Conservation (phyloP, 2,329 filamentous ascomycete species). For the Esteya vermicola region DNA sequence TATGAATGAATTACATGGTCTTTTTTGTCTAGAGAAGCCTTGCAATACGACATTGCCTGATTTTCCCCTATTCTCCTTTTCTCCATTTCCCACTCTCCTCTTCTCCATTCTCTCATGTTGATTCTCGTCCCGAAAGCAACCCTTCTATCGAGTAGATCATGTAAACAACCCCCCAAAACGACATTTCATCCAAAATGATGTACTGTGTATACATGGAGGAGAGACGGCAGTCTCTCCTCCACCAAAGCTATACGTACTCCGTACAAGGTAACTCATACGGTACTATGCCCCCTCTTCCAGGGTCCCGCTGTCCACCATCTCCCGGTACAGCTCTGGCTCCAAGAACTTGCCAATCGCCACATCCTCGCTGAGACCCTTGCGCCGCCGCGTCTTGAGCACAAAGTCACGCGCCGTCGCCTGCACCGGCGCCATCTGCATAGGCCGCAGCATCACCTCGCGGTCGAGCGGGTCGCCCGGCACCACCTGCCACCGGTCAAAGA, state of each 20-base stretch:
- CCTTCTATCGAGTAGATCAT: no score
- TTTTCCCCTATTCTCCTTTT: no score
- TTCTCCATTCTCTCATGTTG: not conserved
- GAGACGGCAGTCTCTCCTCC: no score
- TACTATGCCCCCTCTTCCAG: slow-evolving; percentile 1
- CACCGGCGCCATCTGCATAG: slow-evolving; percentile 74
- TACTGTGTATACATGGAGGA: no score
- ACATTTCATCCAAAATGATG: no score
- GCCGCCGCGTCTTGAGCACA: slow-evolving; percentile 82
- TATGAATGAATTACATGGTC: no score
- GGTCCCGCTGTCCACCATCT: slow-evolving; percentile 44
- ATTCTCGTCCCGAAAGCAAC: not conserved
- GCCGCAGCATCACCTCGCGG: slow-evolving; percentile 64
- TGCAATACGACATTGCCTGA: no score
- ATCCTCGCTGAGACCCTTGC: slow-evolving; percentile 91
- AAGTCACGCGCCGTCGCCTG: slow-evolving; percentile 91
- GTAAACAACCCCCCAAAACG: no score
- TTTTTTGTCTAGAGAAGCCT: no score
- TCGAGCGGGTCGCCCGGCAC: slow-evolving; percentile 94
- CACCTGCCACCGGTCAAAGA: slow-evolving; percentile 92
- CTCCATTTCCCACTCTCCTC: not conserved
- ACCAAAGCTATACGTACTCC: no score
- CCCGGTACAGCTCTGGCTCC: slow-evolving; percentile 84
- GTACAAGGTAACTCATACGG: no score
- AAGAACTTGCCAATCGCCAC: slow-evolving; percentile 92